A percentile compares a stretch with the other conserved stretches of the same genome.
phyloP scores from a whole-genome alignment of 208 protist genomes.

The Leishmania martiniquensis region DNA sequence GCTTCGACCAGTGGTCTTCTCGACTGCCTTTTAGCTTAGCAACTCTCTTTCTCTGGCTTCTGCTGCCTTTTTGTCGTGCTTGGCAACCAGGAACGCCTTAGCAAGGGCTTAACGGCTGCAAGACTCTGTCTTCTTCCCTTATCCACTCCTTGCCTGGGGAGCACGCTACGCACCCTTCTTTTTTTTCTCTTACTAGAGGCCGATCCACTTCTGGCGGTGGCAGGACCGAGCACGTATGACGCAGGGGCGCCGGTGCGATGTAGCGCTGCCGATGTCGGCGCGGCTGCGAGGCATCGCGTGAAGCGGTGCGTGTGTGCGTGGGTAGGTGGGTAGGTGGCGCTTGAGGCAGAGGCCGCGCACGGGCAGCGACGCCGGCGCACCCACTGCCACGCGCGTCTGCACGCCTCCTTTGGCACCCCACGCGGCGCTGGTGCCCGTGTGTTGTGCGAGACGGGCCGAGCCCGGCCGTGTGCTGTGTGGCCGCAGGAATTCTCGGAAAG shows the following conservation, averaged over 20 bases:
- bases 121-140: no score
- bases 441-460: not conserved
- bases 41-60: slow-evolving; percentile 12
- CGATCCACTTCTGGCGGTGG: not conserved
- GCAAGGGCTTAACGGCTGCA: no score
- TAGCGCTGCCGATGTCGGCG: not conserved
- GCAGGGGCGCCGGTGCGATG: not conserved
- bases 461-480: not conserved
- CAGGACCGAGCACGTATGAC: not conserved
- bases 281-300: not conserved
- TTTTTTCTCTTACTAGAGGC: not conserved
- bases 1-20: not conserved
- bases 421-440: not conserved
- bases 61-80: not conserved
- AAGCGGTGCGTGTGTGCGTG: no score
- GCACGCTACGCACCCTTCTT: not conserved
- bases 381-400: not conserved
- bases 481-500: not conserved
- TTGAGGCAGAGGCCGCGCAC: not conserved
- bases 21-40: not conserved
- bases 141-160: not conserved
- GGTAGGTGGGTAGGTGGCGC: not conserved
- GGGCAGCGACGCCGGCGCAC: not conserved
- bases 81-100: not conserved
- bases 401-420: not conserved